Base-by-base conservation (phyloP, 2,329 filamentous ascomycete species). In the Diaporthe citri region DNA sequence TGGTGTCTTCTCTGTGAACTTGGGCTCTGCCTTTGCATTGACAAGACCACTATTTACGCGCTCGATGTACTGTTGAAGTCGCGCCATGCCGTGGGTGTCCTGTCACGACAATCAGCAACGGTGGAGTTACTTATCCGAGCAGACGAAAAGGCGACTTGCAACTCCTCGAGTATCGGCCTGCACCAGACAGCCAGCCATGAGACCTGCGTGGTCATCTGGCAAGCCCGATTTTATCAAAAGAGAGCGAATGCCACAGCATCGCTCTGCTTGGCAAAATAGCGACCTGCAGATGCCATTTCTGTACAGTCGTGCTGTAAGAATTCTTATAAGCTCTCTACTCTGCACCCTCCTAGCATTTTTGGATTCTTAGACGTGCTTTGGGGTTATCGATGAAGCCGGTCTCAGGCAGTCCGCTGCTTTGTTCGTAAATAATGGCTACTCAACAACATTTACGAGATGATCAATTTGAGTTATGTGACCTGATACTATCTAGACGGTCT, bases 91-190 rank as follows among this genome's bases (percentile, higher is more conserved):
- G 66, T 81, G 79, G 2, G 80, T 77, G 70, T 81, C 62, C 62
- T 67, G 5, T 4, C 2, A 17, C 15, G 12, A n/a, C 1, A 15
- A 36, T 67, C 25, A 67, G 62, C 43, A 39, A 3, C 12, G 17
- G n/a, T 12, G 36, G 59, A 43, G 6, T 8, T 43, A 3, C 10
- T 2, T 25, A 4, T 34, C 12, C 28, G 6, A 51, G 17, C 59
- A 25, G 28, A 52, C 6, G 4, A 36, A 36, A 36, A 22, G 62
- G 28, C 46, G 4, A 67, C 62, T 52, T 52, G 62, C 79, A 57
- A 81, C 79, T 36, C 80, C 79, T 41, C 80, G 75, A 22, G 79
- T 77, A 59, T 81, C 80, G 12, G 79, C 80, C 22, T 78, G 72
- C 3, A 80, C 78, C 20, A 80, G 77, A 48, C 75, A 64, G 25